Base-by-base conservation (phyloP, 306 rosid genomes). In the Delonix regia region DNA sequence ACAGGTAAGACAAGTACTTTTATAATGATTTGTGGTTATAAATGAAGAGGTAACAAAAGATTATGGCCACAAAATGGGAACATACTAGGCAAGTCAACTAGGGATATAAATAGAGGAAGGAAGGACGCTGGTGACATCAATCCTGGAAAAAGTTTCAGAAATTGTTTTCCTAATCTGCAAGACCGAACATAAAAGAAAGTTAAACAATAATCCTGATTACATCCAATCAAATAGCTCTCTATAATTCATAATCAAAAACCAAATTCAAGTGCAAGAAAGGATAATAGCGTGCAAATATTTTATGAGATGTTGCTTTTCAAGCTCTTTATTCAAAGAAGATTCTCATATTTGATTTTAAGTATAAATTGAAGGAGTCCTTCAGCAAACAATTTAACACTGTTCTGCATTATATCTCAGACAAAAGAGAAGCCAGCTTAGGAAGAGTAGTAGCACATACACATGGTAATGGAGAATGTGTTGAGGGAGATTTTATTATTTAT, bases 41-140 rank as follows among this genome's bases (percentile, higher is more conserved):
- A 49, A 62, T 21, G 82, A 41, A 61, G 66, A 19, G 34, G 42
- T 39, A 80, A 61, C 68, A 65, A 34, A 25, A 63, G 47, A 66
- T 52, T 28, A 56, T 56, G 61, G 24, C 45, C 45, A 56, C 74
- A 62, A 71, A 78, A 65, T 45, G 61, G 70, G 44, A 38, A 88
- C 97, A 77, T 89, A 95, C 99, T 87, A 39, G 99, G 99, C 84
- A 95, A 84, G 88, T 95, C 99, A 78, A 92, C 73, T 80, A 92
- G 76, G 36, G 83, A 77, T 13, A 92, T 93, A 83, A 94, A 88
- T 82, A 94, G 82, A 0, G 97, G 97, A 87, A 94, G 89, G 87
- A 94, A 94, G 80, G 99, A 94, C 30, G 95, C 97, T 65, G 97
- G 87, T 33, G 99, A 90, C 66, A 94, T 87, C 86, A 94, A 70